Evolutionary conservation across 306 rosid species (phyloP).

Genomic region (Heteromeles arbutifolia): DNA sequence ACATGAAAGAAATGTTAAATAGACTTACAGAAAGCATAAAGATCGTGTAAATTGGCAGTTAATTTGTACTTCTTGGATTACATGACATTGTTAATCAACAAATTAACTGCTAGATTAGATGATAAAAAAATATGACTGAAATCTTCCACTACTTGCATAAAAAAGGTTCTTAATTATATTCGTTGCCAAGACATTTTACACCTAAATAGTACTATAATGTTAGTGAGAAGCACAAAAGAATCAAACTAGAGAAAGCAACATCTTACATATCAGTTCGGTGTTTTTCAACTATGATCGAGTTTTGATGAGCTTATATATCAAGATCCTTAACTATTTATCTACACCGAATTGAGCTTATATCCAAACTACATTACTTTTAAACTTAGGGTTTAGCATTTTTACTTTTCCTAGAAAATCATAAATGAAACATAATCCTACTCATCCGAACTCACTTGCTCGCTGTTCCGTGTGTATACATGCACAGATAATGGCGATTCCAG

Average conservation of each 20-base stretch:
- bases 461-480: background rate
- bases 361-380: background rate
- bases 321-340: background rate
- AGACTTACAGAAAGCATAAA: background rate
- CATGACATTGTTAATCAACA: background rate
- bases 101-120: background rate
- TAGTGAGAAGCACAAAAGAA: background rate
- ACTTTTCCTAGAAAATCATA: background rate
- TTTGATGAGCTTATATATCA: background rate
- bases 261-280: background rate
- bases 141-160: background rate
- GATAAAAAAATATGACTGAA: background rate
- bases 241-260: background rate
- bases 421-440: background rate
- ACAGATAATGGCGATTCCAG: slow-evolving; percentile 46
- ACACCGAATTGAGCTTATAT: background rate
- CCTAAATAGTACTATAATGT: background rate
- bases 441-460: background rate
- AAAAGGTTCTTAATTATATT: background rate
- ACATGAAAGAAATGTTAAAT: background rate
- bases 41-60: background rate
- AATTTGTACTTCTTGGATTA: background rate
- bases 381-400: background rate
- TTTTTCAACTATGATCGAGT: background rate
- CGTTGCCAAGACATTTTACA: background rate